Conservation (phyloP, 257 asterid genomes). For the Nicotiana tomentosiformis region DNA sequence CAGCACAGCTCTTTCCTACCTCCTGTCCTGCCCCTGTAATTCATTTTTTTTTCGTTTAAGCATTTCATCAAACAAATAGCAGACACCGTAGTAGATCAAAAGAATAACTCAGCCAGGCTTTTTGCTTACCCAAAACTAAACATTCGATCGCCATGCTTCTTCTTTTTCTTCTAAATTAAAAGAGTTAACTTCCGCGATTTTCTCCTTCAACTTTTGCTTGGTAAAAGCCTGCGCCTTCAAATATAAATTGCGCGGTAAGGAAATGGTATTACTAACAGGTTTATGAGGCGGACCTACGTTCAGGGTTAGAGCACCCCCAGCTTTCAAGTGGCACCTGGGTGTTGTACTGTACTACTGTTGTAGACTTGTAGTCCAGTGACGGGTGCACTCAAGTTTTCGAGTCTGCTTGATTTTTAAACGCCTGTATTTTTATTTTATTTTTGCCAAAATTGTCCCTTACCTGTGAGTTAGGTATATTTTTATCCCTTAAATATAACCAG, state of each 20-base stretch:
- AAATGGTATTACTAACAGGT: background rate
- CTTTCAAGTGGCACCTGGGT: no score
- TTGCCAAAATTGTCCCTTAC: no score
- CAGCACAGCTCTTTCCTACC: conserved; percentile 93
- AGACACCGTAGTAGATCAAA: background rate
- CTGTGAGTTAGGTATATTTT: no score
- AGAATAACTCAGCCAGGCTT: no score
- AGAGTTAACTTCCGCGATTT: background rate
- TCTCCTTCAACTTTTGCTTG: background rate
- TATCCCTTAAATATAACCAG: no score
- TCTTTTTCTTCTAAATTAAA: background rate
- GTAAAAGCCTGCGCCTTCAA: background rate
- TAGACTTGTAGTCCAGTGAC: no score
- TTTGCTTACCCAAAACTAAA: conserved; percentile 16
- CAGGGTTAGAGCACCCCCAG: no score
- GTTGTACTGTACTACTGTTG: no score
- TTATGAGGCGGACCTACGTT: background rate
- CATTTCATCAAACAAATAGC: conserved; percentile 1
- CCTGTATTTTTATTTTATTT: no score
- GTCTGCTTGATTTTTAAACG: no score
- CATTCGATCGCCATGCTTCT: conserved; percentile 13
- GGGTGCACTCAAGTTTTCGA: no score
- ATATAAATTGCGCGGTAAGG: background rate
- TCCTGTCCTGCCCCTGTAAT: conserved; percentile 90
- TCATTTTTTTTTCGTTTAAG: background rate